phyloP scores from a whole-genome alignment of 768 basidiomycete species.

The Trametes villosa region DNA sequence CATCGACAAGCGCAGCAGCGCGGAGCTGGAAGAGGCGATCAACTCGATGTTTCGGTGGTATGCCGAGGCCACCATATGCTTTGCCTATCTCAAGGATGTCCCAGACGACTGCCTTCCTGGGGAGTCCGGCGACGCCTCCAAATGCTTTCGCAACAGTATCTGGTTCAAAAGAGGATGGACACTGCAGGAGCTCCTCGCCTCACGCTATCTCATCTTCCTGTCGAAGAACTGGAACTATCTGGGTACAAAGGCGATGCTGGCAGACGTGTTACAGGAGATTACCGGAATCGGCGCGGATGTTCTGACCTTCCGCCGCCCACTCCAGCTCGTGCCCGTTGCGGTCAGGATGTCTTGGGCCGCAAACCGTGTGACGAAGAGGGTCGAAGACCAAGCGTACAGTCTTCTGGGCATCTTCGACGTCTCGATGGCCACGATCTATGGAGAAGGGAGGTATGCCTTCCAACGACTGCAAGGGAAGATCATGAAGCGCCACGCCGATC shows the following conservation, averaged over 20 bases:
- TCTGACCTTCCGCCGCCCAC: neutral
- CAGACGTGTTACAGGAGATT: neutral
- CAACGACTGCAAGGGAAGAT: slow-evolving; percentile 13
- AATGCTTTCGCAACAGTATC: neutral
- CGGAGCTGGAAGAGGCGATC: slow-evolving; percentile 8
- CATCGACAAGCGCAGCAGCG: slow-evolving; percentile 6
- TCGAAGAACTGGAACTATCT: neutral
- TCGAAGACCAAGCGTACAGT: slow-evolving; percentile 15
- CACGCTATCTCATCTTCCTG: neutral
- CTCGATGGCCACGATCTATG: slow-evolving; percentile 5
- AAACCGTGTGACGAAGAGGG: neutral
- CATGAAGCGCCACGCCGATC: slow-evolving; percentile 8
- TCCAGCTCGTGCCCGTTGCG: neutral
- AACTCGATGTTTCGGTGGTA: slow-evolving; percentile 14
- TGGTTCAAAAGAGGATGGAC: slow-evolving; percentile 14
- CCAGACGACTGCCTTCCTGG: neutral
- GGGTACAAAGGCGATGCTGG: neutral
- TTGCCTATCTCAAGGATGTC: slow-evolving; percentile 7
- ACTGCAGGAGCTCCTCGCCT: slow-evolving; percentile 8
- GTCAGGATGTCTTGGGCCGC: slow-evolving; percentile 16
- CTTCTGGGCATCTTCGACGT: slow-evolving; percentile 15
- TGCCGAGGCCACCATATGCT: neutral
- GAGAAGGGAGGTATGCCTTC: slow-evolving; percentile 5
- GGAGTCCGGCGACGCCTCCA: no score
- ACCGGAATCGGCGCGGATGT: neutral